Base-by-base conservation (phyloP, 176 grass and related monocot species). In the Zoysia pacifica region DNA sequence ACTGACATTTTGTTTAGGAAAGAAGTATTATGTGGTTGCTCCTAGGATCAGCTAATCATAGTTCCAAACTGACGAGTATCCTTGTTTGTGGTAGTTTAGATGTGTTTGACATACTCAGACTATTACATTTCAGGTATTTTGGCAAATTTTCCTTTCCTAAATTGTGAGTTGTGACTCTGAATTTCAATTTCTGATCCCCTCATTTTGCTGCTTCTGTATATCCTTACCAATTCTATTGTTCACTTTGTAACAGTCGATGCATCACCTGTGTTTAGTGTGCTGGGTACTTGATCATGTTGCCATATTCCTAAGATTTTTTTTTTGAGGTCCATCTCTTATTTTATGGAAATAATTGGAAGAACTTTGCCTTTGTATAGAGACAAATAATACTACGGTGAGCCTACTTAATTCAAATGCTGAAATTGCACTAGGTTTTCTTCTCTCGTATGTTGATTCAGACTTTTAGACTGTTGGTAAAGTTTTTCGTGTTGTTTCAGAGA, bases 221-320 rank as follows among this genome's bases (percentile, higher is more conserved):
- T 58, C 42, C 15, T 40, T 73, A 52, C 36, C 42, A 12, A 7
- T 67, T 66, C 15, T 60, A 15, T 6, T 62, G 9, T 75, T 59
- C 66, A 42, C 71, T 82, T 44, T 80, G 54, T 79, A 67, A 70
- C 86, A 98, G 96, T 98, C 89, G 90, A 92, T 63, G 78, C 93
- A 69, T 77, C 94, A 45, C 96, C 96, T 85, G 92, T 93, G 50
- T 73, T 98, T 64, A 28, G 28, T 28, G 28, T 98, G 96, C 77
- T 98, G 96, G 96, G 86, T 92, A 18, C 85, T 98, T 67, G 92
- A 94, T 48, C 84, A 93, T 88, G 92, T 98, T 64, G 88, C 96
- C 60, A 89, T 83, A 83, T 98, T 98, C 51, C 63, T 98, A 69
- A 98, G 92, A n/a, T n/a, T n/a, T n/a, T n/a, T n/a, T n/a, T n/a